These are phyloP conservation scores for Arachis stenosperma DNA, from an alignment of 306 rosid species.

Conservation along the genomic window DNA sequence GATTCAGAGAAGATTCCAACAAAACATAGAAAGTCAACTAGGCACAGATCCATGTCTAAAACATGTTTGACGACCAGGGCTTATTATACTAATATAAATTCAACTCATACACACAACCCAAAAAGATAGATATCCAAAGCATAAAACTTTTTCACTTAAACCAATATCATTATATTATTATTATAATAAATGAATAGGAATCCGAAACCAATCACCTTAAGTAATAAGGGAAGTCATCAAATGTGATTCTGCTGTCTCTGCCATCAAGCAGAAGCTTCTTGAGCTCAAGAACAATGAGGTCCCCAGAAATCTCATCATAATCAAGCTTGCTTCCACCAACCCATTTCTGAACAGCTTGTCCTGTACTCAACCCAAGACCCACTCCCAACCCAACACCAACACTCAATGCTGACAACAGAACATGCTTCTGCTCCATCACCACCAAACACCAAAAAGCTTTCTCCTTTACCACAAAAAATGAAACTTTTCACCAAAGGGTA, in stretches of 20 bases:
- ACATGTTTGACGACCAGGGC: conserved; percentile 15
- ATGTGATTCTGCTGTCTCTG: conserved; percentile 57
- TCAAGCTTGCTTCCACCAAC: conserved; percentile 58
- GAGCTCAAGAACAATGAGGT: conserved; percentile 75
- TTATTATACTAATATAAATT: conserved; percentile 23
- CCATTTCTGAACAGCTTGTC: conserved; percentile 62
- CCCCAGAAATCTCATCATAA: conserved; percentile 64
- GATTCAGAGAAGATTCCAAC: conserved; percentile 24
- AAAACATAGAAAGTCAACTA: conserved; percentile 39
- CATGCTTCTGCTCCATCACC: conserved; percentile 90
- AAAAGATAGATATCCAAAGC: background rate
- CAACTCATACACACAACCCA: background rate
- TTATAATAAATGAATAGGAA: background rate
- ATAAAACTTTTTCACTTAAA: too few relatives aligned
- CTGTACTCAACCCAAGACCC: conserved; percentile 84
- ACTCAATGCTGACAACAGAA: conserved; percentile 89
- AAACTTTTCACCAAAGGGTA: conserved; percentile 38
- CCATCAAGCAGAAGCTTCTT: conserved; percentile 66
- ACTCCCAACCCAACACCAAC: conserved; percentile 97
- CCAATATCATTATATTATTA: background rate
- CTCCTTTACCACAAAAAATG: conserved; percentile 34
- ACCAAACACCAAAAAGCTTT: conserved; percentile 21
- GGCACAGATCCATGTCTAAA: conserved; percentile 41
- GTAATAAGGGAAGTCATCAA: conserved; percentile 83
- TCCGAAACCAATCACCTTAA: conserved; percentile 64